Conservation (phyloP, 371 early-diverging fungal species). For the Rhizopus stolonifer region DNA sequence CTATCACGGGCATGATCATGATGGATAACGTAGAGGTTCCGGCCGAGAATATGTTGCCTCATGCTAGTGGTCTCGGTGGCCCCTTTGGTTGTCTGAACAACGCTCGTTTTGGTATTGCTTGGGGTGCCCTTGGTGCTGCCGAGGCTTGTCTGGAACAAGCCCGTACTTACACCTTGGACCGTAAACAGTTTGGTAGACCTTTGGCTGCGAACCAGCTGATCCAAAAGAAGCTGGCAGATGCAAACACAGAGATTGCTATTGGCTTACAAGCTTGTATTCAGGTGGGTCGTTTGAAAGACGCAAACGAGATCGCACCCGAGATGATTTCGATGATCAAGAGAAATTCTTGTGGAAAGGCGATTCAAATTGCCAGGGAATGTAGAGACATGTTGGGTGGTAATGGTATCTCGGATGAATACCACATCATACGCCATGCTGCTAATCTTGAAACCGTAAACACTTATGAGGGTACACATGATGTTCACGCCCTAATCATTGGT, state of each 20-base stretch:
- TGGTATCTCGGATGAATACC: slow-evolving; percentile 97
- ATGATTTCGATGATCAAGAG: slow-evolving; percentile 97
- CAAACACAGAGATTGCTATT: slow-evolving; percentile 91
- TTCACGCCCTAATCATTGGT: slow-evolving; percentile 95
- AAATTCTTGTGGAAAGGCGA: slow-evolving; percentile 94
- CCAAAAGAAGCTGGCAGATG: slow-evolving; percentile 96
- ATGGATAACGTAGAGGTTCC: slow-evolving; percentile 97
- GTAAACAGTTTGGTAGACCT: slow-evolving; percentile 92
- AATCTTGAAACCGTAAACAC: slow-evolving; percentile 97
- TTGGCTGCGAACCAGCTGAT: slow-evolving; percentile 95
- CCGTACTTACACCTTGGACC: slow-evolving; percentile 86
- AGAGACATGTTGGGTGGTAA: slow-evolving; percentile 92
- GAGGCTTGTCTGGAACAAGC: slow-evolving; percentile 91
- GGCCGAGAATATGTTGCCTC: slow-evolving; percentile 84
- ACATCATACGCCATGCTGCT: slow-evolving; percentile 93
- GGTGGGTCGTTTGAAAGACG: slow-evolving; percentile 94
- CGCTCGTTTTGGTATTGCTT: slow-evolving; percentile 96
- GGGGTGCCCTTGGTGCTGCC: slow-evolving; percentile 97
- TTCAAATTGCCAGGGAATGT: slow-evolving; percentile 88
- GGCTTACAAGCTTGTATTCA: slow-evolving; percentile 91
- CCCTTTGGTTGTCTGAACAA: slow-evolving; percentile 98
- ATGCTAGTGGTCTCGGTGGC: slow-evolving; percentile 90
- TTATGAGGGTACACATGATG: slow-evolving; percentile 96
- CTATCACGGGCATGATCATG: slow-evolving; percentile 97
- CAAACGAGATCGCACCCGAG: slow-evolving; percentile 84